Base-by-base conservation (phyloP, 768 basidiomycete species). In the Lactarius hengduanensis region DNA sequence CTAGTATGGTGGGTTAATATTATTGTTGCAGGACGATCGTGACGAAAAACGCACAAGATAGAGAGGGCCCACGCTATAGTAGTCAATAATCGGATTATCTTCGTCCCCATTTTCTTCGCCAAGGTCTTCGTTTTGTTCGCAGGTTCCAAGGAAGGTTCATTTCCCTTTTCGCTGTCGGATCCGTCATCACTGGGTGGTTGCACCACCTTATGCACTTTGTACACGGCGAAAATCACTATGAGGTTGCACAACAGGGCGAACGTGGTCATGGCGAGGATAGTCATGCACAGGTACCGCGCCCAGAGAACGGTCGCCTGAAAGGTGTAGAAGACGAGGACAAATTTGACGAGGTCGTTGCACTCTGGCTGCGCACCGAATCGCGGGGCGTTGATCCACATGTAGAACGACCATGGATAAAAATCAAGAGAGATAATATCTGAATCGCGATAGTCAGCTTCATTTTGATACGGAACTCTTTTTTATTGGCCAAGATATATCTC, bases 331-430 rank as follows among this genome's bases (percentile, higher is more conserved):
- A 34, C 16, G 3, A 57, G 8, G 20, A 57, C 34, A 15, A 9
- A 57, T 36, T 57, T 34, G 30, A 57, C 30, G 18, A 57, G 56
- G 30, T 57, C 32, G 56, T 57, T 57, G 56, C 56, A 57, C 56
- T 57, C 56, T 32, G 56, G 56, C 9, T 57, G 56, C 6, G 56
- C 3, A 15, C 56, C 56, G 32, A 57, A 57, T 20, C 20, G 32
- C 3, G 30, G 3, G 30, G 3, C 56, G 18, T 32, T 32, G 30
- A 34, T 26, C 56, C 56, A 57, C 30, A 57, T 18, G 18, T 57
- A 57, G 28, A 57, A 18, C 18, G 56, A 18, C 56, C 56, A 34
- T 15, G 30, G 28, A 34, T 18, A 30, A 34, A 30, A 57, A n/a
- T 13, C 1, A 34, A 36, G 56, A 57, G 10, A 3, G 3, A 11